phyloP scores from a whole-genome alignment of 2,329 filamentous ascomycete species.

The Aspergillus sp. region DNA sequence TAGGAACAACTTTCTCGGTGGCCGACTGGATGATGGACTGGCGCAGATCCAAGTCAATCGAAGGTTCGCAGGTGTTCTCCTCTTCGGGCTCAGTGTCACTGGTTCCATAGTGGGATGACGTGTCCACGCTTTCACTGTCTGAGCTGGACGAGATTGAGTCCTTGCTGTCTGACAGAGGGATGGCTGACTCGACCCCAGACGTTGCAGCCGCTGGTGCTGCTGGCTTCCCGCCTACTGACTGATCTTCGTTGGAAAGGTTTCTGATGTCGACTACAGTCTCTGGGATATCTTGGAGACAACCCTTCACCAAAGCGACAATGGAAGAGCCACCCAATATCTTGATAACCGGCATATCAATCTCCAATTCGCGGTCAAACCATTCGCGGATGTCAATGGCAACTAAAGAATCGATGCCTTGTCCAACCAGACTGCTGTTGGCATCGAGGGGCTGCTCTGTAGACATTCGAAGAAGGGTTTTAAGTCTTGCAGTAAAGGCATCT shows the following conservation, averaged over 20 bases:
- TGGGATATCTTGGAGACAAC: background rate
- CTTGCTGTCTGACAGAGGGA: background rate
- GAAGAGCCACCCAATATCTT: background rate
- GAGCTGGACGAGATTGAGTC: background rate
- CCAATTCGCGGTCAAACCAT: conserved; percentile 14
- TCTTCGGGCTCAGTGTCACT: background rate
- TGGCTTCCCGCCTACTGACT: too few species aligned
- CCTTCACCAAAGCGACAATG: background rate
- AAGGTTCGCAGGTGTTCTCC: background rate
- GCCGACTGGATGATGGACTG: background rate
- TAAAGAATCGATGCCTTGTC: conserved; percentile 9
- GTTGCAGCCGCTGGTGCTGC: too few species aligned
- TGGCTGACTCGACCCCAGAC: background rate
- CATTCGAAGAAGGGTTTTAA: background rate
- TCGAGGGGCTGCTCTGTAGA: background rate
- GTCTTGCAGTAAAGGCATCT: background rate
- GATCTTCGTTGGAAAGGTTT: background rate
- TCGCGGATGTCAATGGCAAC: conserved; percentile 1
- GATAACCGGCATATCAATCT: background rate
- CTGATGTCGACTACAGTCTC: background rate
- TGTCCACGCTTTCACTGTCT: background rate
- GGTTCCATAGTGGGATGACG: background rate
- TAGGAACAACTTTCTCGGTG: background rate
- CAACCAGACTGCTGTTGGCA: conserved; percentile 8
- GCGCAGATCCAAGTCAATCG: background rate